A percentile compares a stretch with the other conserved stretches of the same genome.
These are phyloP conservation scores for Fusarium fujikuroi DNA, from an alignment of 2,329 filamentous ascomycete genomes.

Conservation along the genomic window DNA sequence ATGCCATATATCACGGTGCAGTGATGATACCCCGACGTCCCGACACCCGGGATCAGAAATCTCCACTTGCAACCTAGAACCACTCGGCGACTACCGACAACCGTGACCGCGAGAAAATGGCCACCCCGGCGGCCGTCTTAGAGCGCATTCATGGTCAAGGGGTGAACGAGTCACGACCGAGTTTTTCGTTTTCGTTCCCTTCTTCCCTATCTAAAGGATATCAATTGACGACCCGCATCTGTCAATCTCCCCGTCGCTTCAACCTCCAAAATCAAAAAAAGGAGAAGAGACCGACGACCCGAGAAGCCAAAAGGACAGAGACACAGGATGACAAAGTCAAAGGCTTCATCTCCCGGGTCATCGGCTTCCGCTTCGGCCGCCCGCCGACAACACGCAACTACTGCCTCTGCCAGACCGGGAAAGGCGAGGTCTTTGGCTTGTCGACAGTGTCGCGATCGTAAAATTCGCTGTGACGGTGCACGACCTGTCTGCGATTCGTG, in stretches of 20 bases:
- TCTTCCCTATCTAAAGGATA: background rate
- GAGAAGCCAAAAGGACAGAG: background rate
- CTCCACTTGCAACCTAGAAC: constrained; percentile 4
- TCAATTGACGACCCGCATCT: constrained; percentile 1
- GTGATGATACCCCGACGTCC: constrained; percentile 9
- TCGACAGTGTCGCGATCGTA: constrained; percentile 46
- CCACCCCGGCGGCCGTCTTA: constrained; percentile 38
- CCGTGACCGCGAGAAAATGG: constrained; percentile 29
- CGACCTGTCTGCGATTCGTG: constrained; percentile 45
- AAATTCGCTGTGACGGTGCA: constrained; percentile 45
- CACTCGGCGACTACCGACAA: constrained; percentile 32
- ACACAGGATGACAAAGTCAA: constrained; percentile 10
- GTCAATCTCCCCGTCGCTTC: constrained; percentile 1
- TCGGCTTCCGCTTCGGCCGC: constrained; percentile 36
- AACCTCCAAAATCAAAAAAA: constrained; percentile 6
- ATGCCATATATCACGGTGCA: no score
- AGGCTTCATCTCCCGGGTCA: constrained; percentile 18
- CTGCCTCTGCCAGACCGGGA: constrained; percentile 18
- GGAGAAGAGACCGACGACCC: background rate
- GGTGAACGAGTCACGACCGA: background rate
- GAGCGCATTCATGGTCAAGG: constrained; percentile 12
- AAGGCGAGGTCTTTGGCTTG: constrained; percentile 45
- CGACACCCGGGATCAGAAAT: constrained; percentile 27
- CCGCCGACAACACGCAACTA: constrained; percentile 31
- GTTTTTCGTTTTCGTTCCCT: background rate